Conservation (phyloP, 805 yeast species). For the Metschnikowia corniflorae region DNA sequence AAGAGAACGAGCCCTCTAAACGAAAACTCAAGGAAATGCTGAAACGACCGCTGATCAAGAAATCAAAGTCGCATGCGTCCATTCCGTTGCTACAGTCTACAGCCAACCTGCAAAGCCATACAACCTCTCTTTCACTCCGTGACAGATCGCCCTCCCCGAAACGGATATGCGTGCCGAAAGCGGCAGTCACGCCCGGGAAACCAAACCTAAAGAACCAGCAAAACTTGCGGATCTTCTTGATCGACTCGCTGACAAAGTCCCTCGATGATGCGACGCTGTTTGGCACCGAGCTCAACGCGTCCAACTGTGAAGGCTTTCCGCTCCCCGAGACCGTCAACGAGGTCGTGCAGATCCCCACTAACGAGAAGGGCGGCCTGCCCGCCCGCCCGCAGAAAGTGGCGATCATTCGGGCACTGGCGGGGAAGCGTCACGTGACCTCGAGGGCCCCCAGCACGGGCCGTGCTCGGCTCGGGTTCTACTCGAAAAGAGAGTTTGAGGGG, state of each 20-base stretch:
- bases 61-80: conserved; percentile 11
- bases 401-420: conserved; percentile 34
- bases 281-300: conserved; percentile 65
- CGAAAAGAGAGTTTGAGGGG: conserved; percentile 25
- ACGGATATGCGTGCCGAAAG: conserved; percentile 43
- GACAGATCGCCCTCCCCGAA: conserved; percentile 29
- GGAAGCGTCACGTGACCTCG: conserved; percentile 7
- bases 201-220: conserved; percentile 29
- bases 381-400: conserved; percentile 33
- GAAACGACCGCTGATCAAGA: conserved; percentile 8
- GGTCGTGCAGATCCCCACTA: conserved; percentile 57
- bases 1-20: conserved; percentile 36
- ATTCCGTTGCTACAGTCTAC: conserved; percentile 29
- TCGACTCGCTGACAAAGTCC: conserved; percentile 59
- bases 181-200: conserved; percentile 22
- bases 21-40: conserved; percentile 18
- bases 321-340: conserved; percentile 56
- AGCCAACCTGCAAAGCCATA: conserved; percentile 6
- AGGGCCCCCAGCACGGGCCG: background rate
- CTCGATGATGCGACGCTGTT: conserved; percentile 62
- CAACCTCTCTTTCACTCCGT: background rate
- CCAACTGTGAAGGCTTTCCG: conserved; percentile 59
- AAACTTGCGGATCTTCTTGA: conserved; percentile 43
- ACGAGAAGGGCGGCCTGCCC: conserved; percentile 17
- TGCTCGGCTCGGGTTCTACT: conserved; percentile 26